phyloP scores from a whole-genome alignment of 371 early-diverging fungal species.

The Conidiobolus incongruus region DNA sequence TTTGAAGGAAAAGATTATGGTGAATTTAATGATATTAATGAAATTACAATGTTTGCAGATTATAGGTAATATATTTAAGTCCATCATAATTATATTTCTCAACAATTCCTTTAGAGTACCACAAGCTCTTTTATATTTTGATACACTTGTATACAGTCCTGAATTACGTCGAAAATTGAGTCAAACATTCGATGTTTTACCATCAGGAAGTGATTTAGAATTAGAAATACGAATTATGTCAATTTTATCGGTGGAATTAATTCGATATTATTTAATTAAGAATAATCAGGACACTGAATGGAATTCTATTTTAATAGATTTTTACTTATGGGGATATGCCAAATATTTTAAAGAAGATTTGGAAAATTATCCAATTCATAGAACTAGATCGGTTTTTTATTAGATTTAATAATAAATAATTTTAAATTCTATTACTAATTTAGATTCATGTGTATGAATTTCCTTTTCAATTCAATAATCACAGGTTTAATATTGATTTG shows the following conservation, averaged over 20 bases:
- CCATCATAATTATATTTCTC: neutral
- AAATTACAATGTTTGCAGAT: constrained; percentile 85
- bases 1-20: constrained; percentile 48
- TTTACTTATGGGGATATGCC: constrained; percentile 75
- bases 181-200: constrained; percentile 16
- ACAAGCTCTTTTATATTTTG: constrained; percentile 45
- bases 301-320: constrained; percentile 69
- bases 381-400: constrained; percentile 52
- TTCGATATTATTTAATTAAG: constrained; percentile 17
- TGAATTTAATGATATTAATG: constrained; percentile 48
- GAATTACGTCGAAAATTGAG: constrained; percentile 21
- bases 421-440: too few species aligned
- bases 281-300: constrained; percentile 5
- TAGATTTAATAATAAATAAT: too few species aligned
- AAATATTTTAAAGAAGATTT: constrained; percentile 29
- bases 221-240: constrained; percentile 71
- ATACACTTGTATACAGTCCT: constrained; percentile 39
- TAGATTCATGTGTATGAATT: too few species aligned
- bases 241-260: constrained; percentile 65
- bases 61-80: constrained; percentile 23
- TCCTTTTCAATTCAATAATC: too few species aligned
- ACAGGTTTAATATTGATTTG: too few species aligned
- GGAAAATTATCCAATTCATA: constrained; percentile 48
- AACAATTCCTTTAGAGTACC: constrained; percentile 16
- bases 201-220: constrained; percentile 36